Percentiles rank a stretch among this genome's conserved stretches.
Evolutionary conservation across 805 yeast species (phyloP).

Genomic region (Monosporozyma siamensis): DNA sequence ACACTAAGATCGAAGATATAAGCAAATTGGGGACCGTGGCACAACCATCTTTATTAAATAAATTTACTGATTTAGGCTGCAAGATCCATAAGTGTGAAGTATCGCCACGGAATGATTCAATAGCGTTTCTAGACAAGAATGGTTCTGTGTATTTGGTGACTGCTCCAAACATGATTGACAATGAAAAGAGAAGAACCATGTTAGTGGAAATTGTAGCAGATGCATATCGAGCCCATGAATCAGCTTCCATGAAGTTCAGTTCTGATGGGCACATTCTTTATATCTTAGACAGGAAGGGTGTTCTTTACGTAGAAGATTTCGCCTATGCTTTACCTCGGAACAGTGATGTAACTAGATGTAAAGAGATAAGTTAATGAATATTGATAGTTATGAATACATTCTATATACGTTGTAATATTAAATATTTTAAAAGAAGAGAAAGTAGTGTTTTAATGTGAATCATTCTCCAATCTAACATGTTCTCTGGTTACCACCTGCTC

Average conservation of each 20-base stretch:
- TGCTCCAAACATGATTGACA: conserved; percentile 49
- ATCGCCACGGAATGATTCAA: conserved; percentile 80
- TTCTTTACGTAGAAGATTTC: conserved; percentile 72
- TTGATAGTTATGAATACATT: not conserved
- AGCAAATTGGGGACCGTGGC: conserved; percentile 37
- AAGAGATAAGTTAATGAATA: conserved; percentile 32
- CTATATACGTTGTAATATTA: not conserved
- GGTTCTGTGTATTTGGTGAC: conserved; percentile 67
- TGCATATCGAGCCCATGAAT: conserved; percentile 60
- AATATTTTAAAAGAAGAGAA: not conserved
- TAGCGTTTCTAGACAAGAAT: conserved; percentile 69
- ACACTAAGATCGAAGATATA: conserved; percentile 45
- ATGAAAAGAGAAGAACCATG: conserved; percentile 40
- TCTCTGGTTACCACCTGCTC: not conserved
- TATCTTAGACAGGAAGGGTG: conserved; percentile 73
- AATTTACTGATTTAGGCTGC: conserved; percentile 74
- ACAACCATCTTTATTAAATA: conserved; percentile 50
- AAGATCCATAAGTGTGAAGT: conserved; percentile 63
- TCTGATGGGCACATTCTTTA: conserved; percentile 73
- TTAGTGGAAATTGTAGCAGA: conserved; percentile 69
- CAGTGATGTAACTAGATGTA: conserved; percentile 57
- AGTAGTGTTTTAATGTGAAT: not conserved
- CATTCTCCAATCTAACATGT: not conserved
- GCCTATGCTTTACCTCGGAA: conserved; percentile 76
- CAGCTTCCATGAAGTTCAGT: conserved; percentile 73